Evolutionary conservation across 1,139 yeast genomes (phyloP), one percentile per base, ranked within the genome.

Genomic region (Kodamaea fungicola): DNA sequence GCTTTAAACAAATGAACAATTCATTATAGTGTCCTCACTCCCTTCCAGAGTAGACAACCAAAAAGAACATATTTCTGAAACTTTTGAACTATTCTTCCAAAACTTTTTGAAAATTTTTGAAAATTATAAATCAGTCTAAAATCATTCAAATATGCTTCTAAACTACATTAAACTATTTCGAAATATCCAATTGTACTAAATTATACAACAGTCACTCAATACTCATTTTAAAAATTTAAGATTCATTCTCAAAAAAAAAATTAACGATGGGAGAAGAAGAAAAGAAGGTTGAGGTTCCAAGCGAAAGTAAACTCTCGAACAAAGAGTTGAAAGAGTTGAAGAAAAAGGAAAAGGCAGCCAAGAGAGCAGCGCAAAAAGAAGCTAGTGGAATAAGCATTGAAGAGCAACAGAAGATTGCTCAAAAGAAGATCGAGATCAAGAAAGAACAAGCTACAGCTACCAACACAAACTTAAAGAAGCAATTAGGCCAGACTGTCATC

Each of bases 281-380:
- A 10, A 40, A 42, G 32, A 39, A 34, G 29, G 33, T 27, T 8
- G 30, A 13, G 10, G 31, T 32, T 7, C 13, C 38, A 4, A 8
- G n/a, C 16, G 33, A 25, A 26, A 34, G 27, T n/a, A 59, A 66
- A 41, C 75, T 84, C 33, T 67, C 88, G 7, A 86, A 88, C 50
- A 89, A 88, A 52, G 95, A 89, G 55, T 71, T 89, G 46, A 90
- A 90, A 57, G 96, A 89, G 51, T 64, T 82, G 58, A 87, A 88
- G 59, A 88, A 89, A 70, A 78, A 80, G 52, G 96, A 89, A 53
- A 90, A 90, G 61, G 92, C 95, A 6, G 95, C 92, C 32, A 86
- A 87, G 58, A 71, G 97, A 59, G 90, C 90, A 6, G 76, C 76
- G 2, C 73, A 78, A 46, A 80, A 79, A 50, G 75, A 67, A 45